Base-by-base conservation (phyloP, 2,329 filamentous ascomycete genomes). In the Xylaria sp. region DNA sequence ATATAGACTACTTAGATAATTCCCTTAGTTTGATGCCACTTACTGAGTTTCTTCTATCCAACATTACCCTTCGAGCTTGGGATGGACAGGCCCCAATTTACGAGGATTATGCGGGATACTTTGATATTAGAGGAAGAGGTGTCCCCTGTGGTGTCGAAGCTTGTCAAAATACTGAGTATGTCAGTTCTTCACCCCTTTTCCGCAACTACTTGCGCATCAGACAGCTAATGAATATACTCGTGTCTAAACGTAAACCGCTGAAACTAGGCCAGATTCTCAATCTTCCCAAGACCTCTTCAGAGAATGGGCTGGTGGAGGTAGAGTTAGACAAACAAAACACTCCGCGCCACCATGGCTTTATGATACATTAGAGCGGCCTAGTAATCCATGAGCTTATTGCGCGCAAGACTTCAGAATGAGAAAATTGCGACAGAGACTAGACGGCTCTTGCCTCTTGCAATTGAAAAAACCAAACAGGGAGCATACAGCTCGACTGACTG, bases 311-410 rank as follows among this genome's bases (percentile, higher is more conserved):
- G 2, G 63, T 65, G 3, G 65, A 65, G 11, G 45, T 67, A 1
- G 57, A 67, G 46, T 43, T n/a, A 9, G 59, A 65, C 19, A 46
- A n/a, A 17, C 9, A 25, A 31, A 63, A 67, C 21, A 42, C 61
- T 3, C 61, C 42, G 6, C 59, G 61, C 3, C 61, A 63, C n/a
- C 3, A 50, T 2, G 60, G 60, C 12, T 64, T 59, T 38, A 35
- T 62, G 12, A 28, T 60, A 17, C 60, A 68, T 19, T 63, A 67
- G 23, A 37, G 19, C 23, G 55, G 61, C 7, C 54, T 71, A 2
- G 65, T 69, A 51, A 69, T 70, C 3, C 65, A 71, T 37, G 69
- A 71, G 17, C 58, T 67, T 6, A 67, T 70, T 21, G 67, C 67
- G 2, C 64, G 64, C n/a, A 70, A 67, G 60, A 68, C 66, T 5